phyloP scores from a whole-genome alignment of 805 yeast species.

The Metschnikowia kofuensis region DNA sequence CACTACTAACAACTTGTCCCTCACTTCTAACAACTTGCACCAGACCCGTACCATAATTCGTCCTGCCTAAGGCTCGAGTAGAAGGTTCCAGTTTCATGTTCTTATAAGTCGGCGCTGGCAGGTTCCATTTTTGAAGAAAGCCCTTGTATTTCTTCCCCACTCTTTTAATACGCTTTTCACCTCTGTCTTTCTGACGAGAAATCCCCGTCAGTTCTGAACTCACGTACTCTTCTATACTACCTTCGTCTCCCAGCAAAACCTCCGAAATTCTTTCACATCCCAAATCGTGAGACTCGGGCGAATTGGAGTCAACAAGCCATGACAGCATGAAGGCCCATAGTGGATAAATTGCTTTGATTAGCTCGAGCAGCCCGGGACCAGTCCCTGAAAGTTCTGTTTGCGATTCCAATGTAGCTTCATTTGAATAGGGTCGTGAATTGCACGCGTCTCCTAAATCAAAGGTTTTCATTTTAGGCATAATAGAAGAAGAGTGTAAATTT shows the following conservation, averaged over 20 bases:
- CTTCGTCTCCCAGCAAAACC: background rate
- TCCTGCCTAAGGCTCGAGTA: background rate
- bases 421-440: too few relatives aligned
- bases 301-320: constrained; percentile 28
- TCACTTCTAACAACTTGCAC: background rate
- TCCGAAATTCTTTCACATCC: constrained; percentile 8
- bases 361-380: background rate
- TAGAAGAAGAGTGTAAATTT: too few relatives aligned
- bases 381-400: too few relatives aligned
- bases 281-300: background rate
- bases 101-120: constrained; percentile 18
- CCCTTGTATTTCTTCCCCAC: constrained; percentile 18
- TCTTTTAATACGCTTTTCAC: background rate
- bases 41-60: background rate
- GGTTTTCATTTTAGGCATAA: too few relatives aligned
- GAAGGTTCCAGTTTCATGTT: background rate
- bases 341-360: constrained; percentile 25
- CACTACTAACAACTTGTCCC: too few relatives aligned
- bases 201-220: background rate
- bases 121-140: constrained; percentile 32
- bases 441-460: background rate
- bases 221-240: background rate
- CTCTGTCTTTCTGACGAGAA: background rate
- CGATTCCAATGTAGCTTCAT: too few relatives aligned
- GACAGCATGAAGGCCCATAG: constrained; percentile 37